Conservation (phyloP, 768 basidiomycete genomes). For the Agaricus bisporus region DNA sequence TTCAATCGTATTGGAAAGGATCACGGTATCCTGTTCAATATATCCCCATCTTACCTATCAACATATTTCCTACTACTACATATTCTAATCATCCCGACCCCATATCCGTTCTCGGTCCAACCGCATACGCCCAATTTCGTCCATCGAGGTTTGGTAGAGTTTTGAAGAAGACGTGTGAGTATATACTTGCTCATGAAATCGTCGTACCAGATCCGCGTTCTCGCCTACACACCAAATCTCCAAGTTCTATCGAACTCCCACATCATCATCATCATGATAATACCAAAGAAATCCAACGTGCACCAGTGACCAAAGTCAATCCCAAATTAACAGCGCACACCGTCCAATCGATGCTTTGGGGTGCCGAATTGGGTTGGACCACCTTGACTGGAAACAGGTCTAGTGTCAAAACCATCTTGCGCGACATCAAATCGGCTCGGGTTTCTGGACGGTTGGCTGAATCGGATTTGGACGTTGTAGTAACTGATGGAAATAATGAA, state of each 20-base stretch:
- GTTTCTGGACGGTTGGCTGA: slow-evolving; percentile 27
- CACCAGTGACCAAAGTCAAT: slow-evolving; percentile 47
- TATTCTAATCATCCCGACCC: too few species aligned
- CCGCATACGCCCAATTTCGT: neutral
- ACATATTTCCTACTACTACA: slow-evolving; percentile 33
- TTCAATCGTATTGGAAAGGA: slow-evolving; percentile 47
- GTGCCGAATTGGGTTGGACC: slow-evolving; percentile 68
- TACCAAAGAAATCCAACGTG: slow-evolving; percentile 41
- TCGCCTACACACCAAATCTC: slow-evolving; percentile 13
- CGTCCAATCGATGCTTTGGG: slow-evolving; percentile 64
- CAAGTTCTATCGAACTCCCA: neutral
- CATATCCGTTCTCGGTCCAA: neutral
- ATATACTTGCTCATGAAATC: slow-evolving; percentile 45
- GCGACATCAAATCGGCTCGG: slow-evolving; percentile 49
- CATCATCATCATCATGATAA: slow-evolving; percentile 9
- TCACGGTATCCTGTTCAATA: slow-evolving; percentile 53
- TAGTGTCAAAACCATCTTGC: slow-evolving; percentile 69
- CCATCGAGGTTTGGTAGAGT: slow-evolving; percentile 34
- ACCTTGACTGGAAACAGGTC: slow-evolving; percentile 83
- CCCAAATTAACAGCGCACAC: slow-evolving; percentile 72
- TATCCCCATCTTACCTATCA: slow-evolving; percentile 55
- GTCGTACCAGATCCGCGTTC: slow-evolving; percentile 26
- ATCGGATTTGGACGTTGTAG: slow-evolving; percentile 9
- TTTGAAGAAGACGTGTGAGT: slow-evolving; percentile 46
- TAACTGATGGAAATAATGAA: slow-evolving; percentile 1